Conservation (phyloP, 129 eudicot species). For the Deinandra increscens region DNA sequence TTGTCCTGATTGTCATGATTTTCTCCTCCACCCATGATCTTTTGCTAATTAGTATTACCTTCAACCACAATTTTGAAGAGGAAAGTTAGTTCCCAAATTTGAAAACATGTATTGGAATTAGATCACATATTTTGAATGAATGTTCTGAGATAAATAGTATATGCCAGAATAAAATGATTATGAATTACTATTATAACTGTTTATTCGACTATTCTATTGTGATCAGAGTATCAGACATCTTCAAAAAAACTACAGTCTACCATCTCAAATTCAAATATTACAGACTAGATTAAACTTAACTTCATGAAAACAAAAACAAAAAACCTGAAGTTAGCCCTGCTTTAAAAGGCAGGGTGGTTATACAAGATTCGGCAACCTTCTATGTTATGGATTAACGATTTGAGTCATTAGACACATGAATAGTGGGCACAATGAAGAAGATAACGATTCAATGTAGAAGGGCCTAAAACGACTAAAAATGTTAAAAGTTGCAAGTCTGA, state of each 20-base stretch:
- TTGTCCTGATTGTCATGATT: slow-evolving; percentile 47
- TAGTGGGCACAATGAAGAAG: too few species aligned
- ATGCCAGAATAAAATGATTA: neutral
- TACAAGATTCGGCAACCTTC: neutral
- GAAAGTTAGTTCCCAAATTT: too few species aligned
- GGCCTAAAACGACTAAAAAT: too few species aligned
- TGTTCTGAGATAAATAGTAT: too few species aligned
- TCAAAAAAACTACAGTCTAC: slow-evolving; percentile 18
- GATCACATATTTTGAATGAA: neutral
- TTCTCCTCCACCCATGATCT: slow-evolving; percentile 57
- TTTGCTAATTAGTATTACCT: slow-evolving; percentile 18
- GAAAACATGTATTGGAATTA: neutral
- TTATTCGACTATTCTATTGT: neutral
- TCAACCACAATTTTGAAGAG: neutral
- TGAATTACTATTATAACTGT: neutral
- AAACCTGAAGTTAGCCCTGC: too few species aligned
- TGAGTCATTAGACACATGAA: neutral
- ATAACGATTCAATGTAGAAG: too few species aligned
- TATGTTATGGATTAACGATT: neutral
- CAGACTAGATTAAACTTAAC: neutral
- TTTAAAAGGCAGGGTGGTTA: neutral
- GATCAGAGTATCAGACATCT: neutral
- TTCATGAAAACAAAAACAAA: neutral
- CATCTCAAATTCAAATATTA: neutral
- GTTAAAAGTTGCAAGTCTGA: too few species aligned